Evolutionary conservation across 257 asterid genomes (phyloP), one percentile per base, ranked within the genome.

Genomic region (Solanum tarijense): DNA sequence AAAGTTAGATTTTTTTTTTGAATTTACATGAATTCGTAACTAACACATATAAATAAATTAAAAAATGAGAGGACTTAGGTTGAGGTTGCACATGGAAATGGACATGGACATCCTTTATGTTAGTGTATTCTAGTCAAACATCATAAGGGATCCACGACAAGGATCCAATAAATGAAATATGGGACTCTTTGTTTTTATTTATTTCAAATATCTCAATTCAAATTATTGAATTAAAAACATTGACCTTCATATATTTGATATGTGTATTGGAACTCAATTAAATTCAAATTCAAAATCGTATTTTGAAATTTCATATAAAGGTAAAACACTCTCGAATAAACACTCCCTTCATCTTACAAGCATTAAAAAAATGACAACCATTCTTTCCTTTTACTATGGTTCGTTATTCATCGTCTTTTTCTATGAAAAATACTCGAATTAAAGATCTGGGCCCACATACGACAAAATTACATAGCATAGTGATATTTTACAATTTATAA

Each of bases 61-160:
- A 14, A 39, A 46, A 46, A 18, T 46, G 29, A 29, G 29, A 46
- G 41, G 69, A 81, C 11, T 46, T 81, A 29, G 39, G 18, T 81
- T 48, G 85, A 18, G 9, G 13, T 29, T 48, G 85, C 85, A 81
- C 85, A 48, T 48, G 85, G 85, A 43, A 14, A 27, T 81, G 65
- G 85, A 81, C 85, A 48, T 81, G 65, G 85, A 81, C 85, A 48
- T 81, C 85, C 27, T 81, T 48, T 46, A 48, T 29, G 27, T 81
- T 48, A 20, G 69, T 81, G 85, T 81, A 29, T 81, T 46, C 41
- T 81, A 13, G 85, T 48, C 85, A 81, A 81, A 81, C 69, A 29
- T 48, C 85, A 81, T 29, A 48, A 43, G 85, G 85, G 85, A 79
- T 79, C 85, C 85, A 43, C 85, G 66, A 81, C 68, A 46, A 25